Evolutionary conservation across 2,329 filamentous ascomycete species (phyloP).

Genomic region (Fusarium miscanthi): DNA sequence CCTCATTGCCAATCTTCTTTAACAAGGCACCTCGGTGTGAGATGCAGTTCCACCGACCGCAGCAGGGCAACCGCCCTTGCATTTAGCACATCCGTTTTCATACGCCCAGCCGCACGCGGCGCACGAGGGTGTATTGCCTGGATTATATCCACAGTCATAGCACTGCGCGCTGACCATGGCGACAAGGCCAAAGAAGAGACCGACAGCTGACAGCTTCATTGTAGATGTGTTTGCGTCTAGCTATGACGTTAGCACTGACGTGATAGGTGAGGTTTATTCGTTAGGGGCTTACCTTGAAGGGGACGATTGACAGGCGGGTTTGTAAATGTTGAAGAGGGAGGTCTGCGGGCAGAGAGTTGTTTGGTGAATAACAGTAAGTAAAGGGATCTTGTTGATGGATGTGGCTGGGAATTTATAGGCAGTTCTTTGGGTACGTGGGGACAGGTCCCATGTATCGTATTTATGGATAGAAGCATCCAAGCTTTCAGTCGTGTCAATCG

Average conservation of each 20-base stretch:
- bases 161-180: neutral
- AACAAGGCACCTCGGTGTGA: neutral
- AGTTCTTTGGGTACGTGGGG: neutral
- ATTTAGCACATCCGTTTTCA: neutral
- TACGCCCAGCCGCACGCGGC: too few relatives aligned
- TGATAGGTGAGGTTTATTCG: rapidly evolving
- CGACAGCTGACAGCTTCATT: neutral
- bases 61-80: neutral
- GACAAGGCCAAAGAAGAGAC: neutral
- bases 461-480: neutral
- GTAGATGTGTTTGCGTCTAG: neutral
- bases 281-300: neutral
- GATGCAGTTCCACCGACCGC: neutral
- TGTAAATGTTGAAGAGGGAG: neutral
- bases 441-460: neutral
- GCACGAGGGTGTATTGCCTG: too few relatives aligned
- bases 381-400: neutral
- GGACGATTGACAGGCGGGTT: rapidly evolving
- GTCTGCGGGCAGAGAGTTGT: rapidly evolving
- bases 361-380: neutral
- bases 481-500: neutral
- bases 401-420: neutral
- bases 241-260: neutral
- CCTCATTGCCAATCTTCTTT: neutral
- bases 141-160: neutral